Evolutionary conservation across 2,329 filamentous ascomycete genomes (phyloP), one percentile per base, ranked within the genome.

Genomic region (Pseudophaeomoniella oleicola): DNA sequence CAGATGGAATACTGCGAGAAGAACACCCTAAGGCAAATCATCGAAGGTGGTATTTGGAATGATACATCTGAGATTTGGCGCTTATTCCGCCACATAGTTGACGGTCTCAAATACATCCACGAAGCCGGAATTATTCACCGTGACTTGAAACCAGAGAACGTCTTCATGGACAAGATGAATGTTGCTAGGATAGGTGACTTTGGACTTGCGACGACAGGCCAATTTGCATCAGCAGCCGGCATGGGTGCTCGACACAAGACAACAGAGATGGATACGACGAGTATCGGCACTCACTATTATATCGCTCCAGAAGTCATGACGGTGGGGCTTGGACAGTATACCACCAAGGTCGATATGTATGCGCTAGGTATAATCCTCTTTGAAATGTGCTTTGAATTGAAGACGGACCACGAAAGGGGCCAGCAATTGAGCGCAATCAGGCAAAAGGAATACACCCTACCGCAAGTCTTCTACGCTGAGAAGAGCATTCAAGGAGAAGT

Each of bases 1-100:
- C 90, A 93, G 42, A 98, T 98, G 90, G 90, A 98, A 54, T 93
- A 94, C 47, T 98, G 90, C 51, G 88, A 96, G 54, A 90, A 88
- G 52, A 75, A 82, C 46, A 96, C 90, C 0, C 70, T 98, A 19
- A 79, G 87, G 14, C 86, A 96, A 63, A 61, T 94, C 18, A 92
- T 98, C 39, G 71, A 74, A 15, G 38, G 37, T 19, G 79, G 77
- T 18, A 62, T 96, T 9, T 74, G 75, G 46, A 77, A 82, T 46
- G 76, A 87, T 39, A 68, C 71, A 2, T 71, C 85, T 17, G 81
- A 93, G 49, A 74, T 81, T 12, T 98, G 90, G 90, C 76, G 86
- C 18, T 66, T 96, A 3, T 87, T 96, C 45, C 76, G 88, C 19
- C 88, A 96, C 50, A 78, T 96, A 9, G 63, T 96, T 3, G 87